Evolutionary conservation across 2,329 filamentous ascomycete genomes (phyloP).

Genomic region (Penicillium sp.): DNA sequence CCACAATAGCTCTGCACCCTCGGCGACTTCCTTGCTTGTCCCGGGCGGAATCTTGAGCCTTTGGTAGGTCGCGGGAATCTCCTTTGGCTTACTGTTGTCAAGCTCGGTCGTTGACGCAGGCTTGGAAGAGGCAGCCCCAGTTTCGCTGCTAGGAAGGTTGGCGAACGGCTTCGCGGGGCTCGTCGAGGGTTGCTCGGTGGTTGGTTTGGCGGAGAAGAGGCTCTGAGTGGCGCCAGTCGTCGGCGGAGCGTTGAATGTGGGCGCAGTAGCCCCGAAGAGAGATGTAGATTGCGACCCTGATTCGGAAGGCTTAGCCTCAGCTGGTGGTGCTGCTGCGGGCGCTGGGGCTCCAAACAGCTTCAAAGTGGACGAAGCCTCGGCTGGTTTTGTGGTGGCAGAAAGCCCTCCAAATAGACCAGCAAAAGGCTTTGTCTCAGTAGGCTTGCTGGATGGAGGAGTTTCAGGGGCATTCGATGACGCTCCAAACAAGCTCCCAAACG

Average conservation of each 20-base stretch:
- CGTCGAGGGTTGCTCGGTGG: background rate
- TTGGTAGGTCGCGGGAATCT: constrained; percentile 4
- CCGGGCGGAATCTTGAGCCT: constrained; percentile 15
- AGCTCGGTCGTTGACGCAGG: background rate
- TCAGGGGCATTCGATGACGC: background rate
- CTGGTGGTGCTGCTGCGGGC: background rate
- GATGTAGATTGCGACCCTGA: constrained; percentile 8
- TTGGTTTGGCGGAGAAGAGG: constrained; percentile 12
- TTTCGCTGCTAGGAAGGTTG: constrained; percentile 21
- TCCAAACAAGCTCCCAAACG: constrained; percentile 21
- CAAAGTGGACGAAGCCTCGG: constrained; percentile 3
- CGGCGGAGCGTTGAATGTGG: background rate
- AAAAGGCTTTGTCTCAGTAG: constrained; percentile 2
- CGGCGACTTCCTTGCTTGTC: constrained; percentile 14
- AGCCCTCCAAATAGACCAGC: constrained; percentile 25
- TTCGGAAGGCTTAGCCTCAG: background rate
- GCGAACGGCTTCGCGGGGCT: constrained; percentile 3
- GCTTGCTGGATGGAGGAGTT: background rate
- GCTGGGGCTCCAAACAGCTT: constrained; percentile 8
- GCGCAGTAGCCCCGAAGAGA: constrained; percentile 23
- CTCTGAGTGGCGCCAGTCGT: constrained; percentile 15
- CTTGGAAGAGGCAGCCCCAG: constrained; percentile 4
- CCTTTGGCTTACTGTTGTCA: constrained; percentile 13
- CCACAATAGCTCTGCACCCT: constrained; percentile 20
- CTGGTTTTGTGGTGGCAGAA: background rate